Base-by-base conservation (phyloP, 345 rosid species). In the Eucalyptus erythrocorys region DNA sequence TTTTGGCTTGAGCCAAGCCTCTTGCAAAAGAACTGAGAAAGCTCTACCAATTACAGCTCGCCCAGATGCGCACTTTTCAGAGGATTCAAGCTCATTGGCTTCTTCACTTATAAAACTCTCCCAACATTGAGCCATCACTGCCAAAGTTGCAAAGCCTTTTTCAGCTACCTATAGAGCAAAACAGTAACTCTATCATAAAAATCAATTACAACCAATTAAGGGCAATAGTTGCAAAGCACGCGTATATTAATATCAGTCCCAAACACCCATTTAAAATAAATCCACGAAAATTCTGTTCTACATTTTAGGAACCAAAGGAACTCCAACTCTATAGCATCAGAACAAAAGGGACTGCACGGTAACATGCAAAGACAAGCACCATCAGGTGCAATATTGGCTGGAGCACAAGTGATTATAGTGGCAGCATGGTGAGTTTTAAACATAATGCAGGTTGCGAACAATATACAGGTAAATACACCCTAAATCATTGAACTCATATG, bases 111-210 rank as follows among this genome's bases (percentile, higher is more conserved):
- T 89, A 82, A 89, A 91, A 91, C 87, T 94, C 88, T 95, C 95
- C 95, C 97, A 96, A 90, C 95, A 94, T 91, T 92, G 92, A 88
- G 97, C 92, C 93, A 95, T 92, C 88, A 93, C 93, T 87, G 97
- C 97, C 88, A 96, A 87, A 55, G 96, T 89, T 89, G 94, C 96
- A 93, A 96, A 94, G 90, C 98, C 96, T 80, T 89, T 89, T 88
- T 94, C 92, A 91, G 93, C 94, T 90, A 95, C 97, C 99, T 97
- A 88, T 43, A 57, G 40, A 86, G 68, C 37, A 43, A n/a, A 43
- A 34, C 87, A 85, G 64, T 85, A 32, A 34, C 87, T 30, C n/a
- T 19, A 82, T 85, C 85, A 64, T 49, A 86, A 89, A 57, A n/a
- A 88, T 86, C n/a, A 40, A 76, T 76, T 76, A 11, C 84, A 40